Base-by-base conservation (phyloP, 179 eudicot genomes). In the Nepenthes alata region DNA sequence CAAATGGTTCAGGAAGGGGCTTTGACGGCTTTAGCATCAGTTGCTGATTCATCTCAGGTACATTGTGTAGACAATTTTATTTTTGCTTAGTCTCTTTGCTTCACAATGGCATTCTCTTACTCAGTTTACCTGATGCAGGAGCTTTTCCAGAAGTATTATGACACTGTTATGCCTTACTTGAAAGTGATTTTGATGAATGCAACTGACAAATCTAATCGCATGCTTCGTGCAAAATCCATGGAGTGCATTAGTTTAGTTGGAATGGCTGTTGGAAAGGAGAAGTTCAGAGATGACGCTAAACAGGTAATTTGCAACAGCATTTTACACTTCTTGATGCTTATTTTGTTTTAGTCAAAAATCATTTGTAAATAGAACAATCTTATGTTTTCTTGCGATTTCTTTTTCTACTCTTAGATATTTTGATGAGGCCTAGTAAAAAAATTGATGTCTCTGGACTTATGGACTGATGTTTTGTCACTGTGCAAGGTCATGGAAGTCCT, bases 221-320 rank as follows among this genome's bases (percentile, higher is more conserved):
- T 60, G 65, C 71, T 67, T 34, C 65, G 63, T 60, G 54, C 55
- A 54, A 67, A 67, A 47, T 53, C 71, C 8, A 53, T 60, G 59
- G 65, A 67, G 47, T 67, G 71, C 53, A 53, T 67, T 67, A 67
- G 65, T 53, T 16, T 67, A 25, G 65, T 67, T 60, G 71, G 71
- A 47, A 60, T 67, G 70, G 70, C 70, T 59, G 70, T 67, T 67
- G 70, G 70, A 13, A 67, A 67, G 57, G 70, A 67, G 34, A 67
- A 59, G 38, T 67, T 67, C 37, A 60, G 65, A 36, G 65, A 54
- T 44, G 71, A 67, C 14, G 71, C 65, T 3, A 37, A 25, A 38
- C 65, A 67, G 71, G 71, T 62, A 35, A 62, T 37, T 50, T 8
- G 8, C 11, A 50, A 15, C 25, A 35, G 44, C 34, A 36, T 3